phyloP scores from a whole-genome alignment of 805 yeast species.

The Ogataea pini region DNA sequence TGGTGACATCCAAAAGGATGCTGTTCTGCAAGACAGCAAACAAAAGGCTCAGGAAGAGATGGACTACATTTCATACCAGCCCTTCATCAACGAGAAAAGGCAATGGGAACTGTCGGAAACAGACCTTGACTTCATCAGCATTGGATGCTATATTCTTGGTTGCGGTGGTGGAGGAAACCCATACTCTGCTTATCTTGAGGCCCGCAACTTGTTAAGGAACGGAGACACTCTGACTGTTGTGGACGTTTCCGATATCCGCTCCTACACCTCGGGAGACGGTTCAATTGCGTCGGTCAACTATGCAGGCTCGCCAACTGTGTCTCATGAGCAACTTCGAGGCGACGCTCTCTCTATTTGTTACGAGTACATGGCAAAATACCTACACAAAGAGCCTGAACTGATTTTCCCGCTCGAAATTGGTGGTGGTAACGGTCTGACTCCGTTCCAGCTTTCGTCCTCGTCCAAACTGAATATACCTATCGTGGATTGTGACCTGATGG shows the following conservation, averaged over 20 bases:
- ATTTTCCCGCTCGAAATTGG: slow-evolving; percentile 45
- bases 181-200: slow-evolving; percentile 39
- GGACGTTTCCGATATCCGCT: slow-evolving; percentile 35
- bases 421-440: slow-evolving; percentile 44
- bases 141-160: slow-evolving; percentile 49
- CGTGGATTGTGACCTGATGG: slow-evolving; percentile 49
- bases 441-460: slow-evolving; percentile 27
- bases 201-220: slow-evolving; percentile 34
- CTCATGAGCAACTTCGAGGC: slow-evolving; percentile 44
- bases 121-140: slow-evolving; percentile 44
- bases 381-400: slow-evolving; percentile 33
- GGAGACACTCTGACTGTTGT: slow-evolving; percentile 40
- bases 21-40: slow-evolving; percentile 11
- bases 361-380: slow-evolving; percentile 32
- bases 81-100: slow-evolving; percentile 31
- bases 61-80: slow-evolving; percentile 35
- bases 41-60: slow-evolving; percentile 21
- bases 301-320: slow-evolving; percentile 51
- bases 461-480: slow-evolving; percentile 28
- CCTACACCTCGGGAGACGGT: slow-evolving; percentile 31
- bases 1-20: slow-evolving; percentile 18
- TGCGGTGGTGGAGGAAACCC: slow-evolving; percentile 57
- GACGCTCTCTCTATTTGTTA: slow-evolving; percentile 38
- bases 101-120: slow-evolving; percentile 43
- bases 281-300: slow-evolving; percentile 37